Base-by-base conservation (phyloP, 179 eudicot species). In the Pouteria campechiana region DNA sequence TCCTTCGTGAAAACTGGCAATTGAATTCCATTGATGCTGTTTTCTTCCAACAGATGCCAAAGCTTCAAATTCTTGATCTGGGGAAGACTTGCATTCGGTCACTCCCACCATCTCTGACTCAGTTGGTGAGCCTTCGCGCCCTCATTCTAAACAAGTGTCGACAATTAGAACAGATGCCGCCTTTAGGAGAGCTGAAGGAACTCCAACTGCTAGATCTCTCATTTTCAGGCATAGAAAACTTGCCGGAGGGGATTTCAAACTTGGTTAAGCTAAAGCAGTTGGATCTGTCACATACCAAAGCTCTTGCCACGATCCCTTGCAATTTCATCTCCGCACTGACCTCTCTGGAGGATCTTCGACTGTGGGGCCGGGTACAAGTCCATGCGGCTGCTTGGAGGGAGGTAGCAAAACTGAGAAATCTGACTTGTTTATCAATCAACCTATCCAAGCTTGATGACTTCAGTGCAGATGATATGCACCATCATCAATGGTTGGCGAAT, bases 161-260 rank as follows among this genome's bases (percentile, higher is more conserved):
- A 3, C 0, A 25, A 4, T 22, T 17, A 5, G 2, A 17, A 8
- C 4, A 44, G 4, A 15, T 48, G 25, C 42, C 54, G 12, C 25
- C 33, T 3, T n/a, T 48, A 4, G 54, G 54, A 35, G 29, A 14
- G 11, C 43, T 48, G 24, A 5, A 0, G 35, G 11, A 0, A 9
- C 34, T 48, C 14, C 12, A 48, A 48, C 24, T 36, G 1, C 24
- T 48, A 16, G 33, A 48, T 25, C 37, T 32, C 13, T 23, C 44
- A 1, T 10, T 2, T 4, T 23, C 16, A 17, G 20, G 2, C 4
- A 32, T 32, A 1, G 2, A 7, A 17, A 3, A 12, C n/a, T 36
- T 48, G 29, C 54, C 54, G 7, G 34, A 36, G 17, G 43, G 32
- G 17, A 25, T 48, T 29, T 41, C 35, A 48, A 48, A 48, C 6